Base-by-base conservation (phyloP, 768 basidiomycete genomes). In the Baorangia bicolor region DNA sequence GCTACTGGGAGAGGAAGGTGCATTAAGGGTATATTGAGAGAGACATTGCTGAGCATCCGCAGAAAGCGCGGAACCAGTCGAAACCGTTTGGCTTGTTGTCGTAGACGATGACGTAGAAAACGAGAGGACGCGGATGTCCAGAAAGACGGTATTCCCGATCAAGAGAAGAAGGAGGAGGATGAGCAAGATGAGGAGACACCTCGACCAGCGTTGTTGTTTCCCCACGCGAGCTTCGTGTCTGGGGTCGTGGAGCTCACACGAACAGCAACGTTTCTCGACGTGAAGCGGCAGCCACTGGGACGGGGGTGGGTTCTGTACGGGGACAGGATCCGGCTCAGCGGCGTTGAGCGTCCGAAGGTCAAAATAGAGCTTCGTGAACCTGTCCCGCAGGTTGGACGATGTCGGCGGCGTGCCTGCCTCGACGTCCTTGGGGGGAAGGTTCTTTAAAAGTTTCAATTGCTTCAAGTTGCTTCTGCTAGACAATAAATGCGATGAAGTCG, bases 1-100 rank as follows among this genome's bases (percentile, higher is more conserved):
- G 6, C 61, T 57, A n/a, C 63, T 55, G 2, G 80, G 78, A 45
- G 74, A 67, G 2, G 72, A 64, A 1, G 80, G 74, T 2, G 80
- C 81, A 39, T 79, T 72, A 42, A 81, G 61, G 16, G 65, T 73
- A 61, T 73, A 81, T 56, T 81, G 73, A 16, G 74, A 73, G 40
- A 81, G 61, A 61, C 80, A 81, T 61, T 77, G 73, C 56, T 75
- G 73, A 21, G 75, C 72, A 56, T 74, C 69, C 31, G 64, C 67
- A 25, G 78, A 76, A 37, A 80, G 71, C 3, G 53, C 46, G 20
- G 57, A n/a, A 6, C 71, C 45, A 16, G 63, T 63, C n/a, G 71
- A 64, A 4, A 64, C 60, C 16, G 68, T 56, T 38, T 67, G 51
- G 43, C 61, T 61, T 5, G 58, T 28, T 4, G 43, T 23, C 14